Evolutionary conservation across 2,329 filamentous ascomycete genomes (phyloP).

Genomic region (Curvularia sp.): DNA sequence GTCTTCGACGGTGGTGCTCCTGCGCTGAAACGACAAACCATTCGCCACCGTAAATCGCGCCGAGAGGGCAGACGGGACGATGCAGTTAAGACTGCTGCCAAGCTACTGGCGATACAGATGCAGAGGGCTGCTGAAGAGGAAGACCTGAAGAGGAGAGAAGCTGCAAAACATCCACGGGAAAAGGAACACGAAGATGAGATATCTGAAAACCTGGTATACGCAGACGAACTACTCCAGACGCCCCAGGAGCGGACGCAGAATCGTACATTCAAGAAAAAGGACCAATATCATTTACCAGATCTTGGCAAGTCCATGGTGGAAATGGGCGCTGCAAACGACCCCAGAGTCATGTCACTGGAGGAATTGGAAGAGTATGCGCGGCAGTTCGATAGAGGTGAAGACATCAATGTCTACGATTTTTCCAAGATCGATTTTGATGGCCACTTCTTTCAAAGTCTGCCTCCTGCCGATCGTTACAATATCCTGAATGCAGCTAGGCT

Average conservation of each 20-base stretch:
- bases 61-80: conserved; percentile 91
- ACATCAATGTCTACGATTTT: conserved; percentile 88
- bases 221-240: conserved; percentile 85
- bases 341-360: conserved; percentile 93
- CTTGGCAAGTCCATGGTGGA: conserved; percentile 77
- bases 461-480: conserved; percentile 90
- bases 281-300: conserved; percentile 93
- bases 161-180: conserved; percentile 48
- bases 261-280: conserved; percentile 85
- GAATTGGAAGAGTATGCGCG: conserved; percentile 92
- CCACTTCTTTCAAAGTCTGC: conserved; percentile 91
- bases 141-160: conserved; percentile 67
- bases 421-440: conserved; percentile 98
- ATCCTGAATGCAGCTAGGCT: conserved; percentile 93
- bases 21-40: conserved; percentile 87
- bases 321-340: conserved; percentile 91
- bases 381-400: conserved; percentile 90
- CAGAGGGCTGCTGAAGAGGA: conserved; percentile 89
- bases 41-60: conserved; percentile 76
- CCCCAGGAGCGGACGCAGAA: conserved; percentile 75
- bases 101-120: conserved; percentile 92
- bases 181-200: conserved; percentile 71
- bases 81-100: conserved; percentile 88
- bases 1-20: conserved; percentile 98
- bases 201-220: conserved; percentile 81